Conservation (phyloP, 2,329 filamentous ascomycete genomes). For the Emergomyces pasteurianus region DNA sequence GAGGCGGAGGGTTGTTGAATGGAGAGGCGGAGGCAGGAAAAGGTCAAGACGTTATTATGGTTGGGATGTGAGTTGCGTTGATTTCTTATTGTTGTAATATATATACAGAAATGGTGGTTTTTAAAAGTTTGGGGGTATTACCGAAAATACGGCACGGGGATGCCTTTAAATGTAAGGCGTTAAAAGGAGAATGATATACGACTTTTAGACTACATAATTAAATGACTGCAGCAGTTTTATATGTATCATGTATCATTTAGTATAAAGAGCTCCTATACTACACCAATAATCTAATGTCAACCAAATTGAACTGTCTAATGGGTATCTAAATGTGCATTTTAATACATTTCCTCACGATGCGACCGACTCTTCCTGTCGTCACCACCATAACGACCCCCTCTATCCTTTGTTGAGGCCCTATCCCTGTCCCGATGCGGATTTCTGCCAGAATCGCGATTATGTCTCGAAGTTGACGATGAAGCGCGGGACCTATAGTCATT, state of each 20-base stretch:
- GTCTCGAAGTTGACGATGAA: conserved; percentile 22
- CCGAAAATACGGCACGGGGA: neutral
- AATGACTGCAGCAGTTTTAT: neutral
- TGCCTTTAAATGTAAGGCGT: neutral
- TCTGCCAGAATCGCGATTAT: conserved; percentile 17
- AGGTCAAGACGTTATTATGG: conserved; percentile 30
- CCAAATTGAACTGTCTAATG: neutral
- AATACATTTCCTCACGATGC: conserved; percentile 1
- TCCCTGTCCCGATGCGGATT: conserved; percentile 18
- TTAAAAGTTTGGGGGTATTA: neutral
- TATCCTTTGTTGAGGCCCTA: conserved; percentile 11
- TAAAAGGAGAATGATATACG: neutral
- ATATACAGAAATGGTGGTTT: conserved; percentile 4
- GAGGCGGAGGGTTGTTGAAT: conserved; percentile 7
- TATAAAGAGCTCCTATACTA: neutral
- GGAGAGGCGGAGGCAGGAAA: conserved; percentile 13
- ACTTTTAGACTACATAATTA: neutral
- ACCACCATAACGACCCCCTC: conserved; percentile 12
- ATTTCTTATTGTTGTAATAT: neutral
- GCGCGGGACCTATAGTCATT: conserved; percentile 23
- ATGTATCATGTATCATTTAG: neutral
- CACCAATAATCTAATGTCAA: neutral
- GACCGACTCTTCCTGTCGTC: conserved; percentile 2
- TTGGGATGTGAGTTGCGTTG: conserved; percentile 18
- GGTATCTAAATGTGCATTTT: conserved; percentile 8